Conservation (phyloP, 176 grass and related monocot species). For the barley (Hordeum vulgare) region MorexV3_pseudomolecules_assembly NC_058522.1:364098781-364099280, state of each 20-base stretch:
- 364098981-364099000: constrained; percentile 9
- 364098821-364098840: constrained; percentile 43
- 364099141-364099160: constrained; percentile 10
- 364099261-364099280: neutral
- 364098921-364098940: constrained; percentile 62
- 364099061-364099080: constrained; percentile 2
- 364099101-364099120: neutral
- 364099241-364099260: constrained; percentile 10
- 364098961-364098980: constrained; percentile 44
- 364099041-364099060: neutral
- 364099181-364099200: constrained; percentile 5
- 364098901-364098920: constrained; percentile 45
- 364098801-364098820: constrained; percentile 63
- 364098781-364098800: constrained; percentile 86
- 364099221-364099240: constrained; percentile 12
- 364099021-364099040: constrained; percentile 21
- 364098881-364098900: constrained; percentile 33
- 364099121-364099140: constrained; percentile 1
- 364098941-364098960: constrained; percentile 29
- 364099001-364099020: constrained; percentile 9
- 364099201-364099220: constrained; percentile 10
- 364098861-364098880: constrained; percentile 39
- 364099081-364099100: constrained; percentile 13
- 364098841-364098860: constrained; percentile 65
- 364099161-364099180: constrained; percentile 3